phyloP scores from a whole-genome alignment of 164 flowering plant genomes.

The Echeveria elegans region DNA sequence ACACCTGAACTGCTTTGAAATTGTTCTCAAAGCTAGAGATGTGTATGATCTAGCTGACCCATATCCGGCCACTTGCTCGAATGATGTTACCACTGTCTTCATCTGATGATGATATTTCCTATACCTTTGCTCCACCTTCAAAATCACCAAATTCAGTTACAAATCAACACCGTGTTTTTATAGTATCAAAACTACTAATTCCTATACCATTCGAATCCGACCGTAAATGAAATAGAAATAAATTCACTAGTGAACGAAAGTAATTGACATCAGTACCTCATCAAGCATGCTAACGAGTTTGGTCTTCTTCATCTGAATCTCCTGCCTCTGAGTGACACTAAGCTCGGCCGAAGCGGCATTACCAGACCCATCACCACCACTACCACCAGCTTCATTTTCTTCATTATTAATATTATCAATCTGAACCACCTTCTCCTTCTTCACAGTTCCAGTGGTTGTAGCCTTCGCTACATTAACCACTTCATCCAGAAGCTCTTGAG shows the following conservation, averaged over 20 bases:
- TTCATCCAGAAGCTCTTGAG: constrained; percentile 75
- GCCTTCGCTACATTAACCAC: constrained; percentile 66
- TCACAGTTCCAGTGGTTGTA: constrained; percentile 15
- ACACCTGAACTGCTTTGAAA: constrained; percentile 82
- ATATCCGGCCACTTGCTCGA: constrained; percentile 69
- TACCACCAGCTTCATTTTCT: constrained; percentile 18
- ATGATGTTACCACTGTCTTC: constrained; percentile 63
- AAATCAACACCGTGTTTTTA: not conserved
- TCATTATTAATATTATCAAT: constrained; percentile 6
- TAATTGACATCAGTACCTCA: too few relatives aligned
- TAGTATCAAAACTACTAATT: too few relatives aligned
- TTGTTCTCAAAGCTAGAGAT: constrained; percentile 66
- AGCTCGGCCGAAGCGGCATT: constrained; percentile 31
- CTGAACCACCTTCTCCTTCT: constrained; percentile 21
- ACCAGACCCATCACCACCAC: too few relatives aligned
- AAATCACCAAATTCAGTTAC: not conserved
- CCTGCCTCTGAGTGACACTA: constrained; percentile 60
- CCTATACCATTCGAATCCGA: too few relatives aligned
- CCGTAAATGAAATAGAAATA: not conserved
- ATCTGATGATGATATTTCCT: constrained; percentile 81
- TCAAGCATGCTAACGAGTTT: constrained; percentile 87
- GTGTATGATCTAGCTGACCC: constrained; percentile 81
- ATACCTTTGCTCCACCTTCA: constrained; percentile 87
- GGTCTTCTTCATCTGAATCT: constrained; percentile 87
- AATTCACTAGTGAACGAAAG: too few relatives aligned